phyloP scores from a whole-genome alignment of 2,329 filamentous ascomycete genomes.

The Hymenoscyphus fraxineus region DNA sequence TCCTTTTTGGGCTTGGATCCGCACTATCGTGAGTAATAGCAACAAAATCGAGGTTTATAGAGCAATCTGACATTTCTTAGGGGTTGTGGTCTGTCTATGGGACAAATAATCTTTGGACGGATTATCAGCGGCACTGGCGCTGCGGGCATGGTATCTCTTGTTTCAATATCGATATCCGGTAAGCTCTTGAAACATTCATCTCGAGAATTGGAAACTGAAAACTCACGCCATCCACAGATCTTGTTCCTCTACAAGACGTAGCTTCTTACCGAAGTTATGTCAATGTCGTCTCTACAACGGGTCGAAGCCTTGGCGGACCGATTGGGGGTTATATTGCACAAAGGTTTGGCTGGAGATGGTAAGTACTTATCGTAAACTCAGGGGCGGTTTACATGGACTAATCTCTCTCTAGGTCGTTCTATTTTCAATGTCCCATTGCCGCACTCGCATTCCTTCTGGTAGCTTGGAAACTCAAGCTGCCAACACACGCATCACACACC shows the following conservation, averaged over 20 bases:
- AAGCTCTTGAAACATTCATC: conserved; percentile 1
- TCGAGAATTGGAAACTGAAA: background rate
- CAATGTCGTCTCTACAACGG: conserved; percentile 49
- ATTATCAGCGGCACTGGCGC: conserved; percentile 50
- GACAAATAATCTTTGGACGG: conserved; percentile 48
- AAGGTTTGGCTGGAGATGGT: conserved; percentile 55
- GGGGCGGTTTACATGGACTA: background rate
- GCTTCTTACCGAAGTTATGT: conserved; percentile 52
- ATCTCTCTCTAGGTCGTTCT: conserved; percentile 43
- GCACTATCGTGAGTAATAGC: conserved; percentile 40
- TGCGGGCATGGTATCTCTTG: conserved; percentile 48
- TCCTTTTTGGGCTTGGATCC: conserved; percentile 45
- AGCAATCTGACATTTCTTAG: conserved; percentile 34
- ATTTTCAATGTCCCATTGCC: conserved; percentile 52
- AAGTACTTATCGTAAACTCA: conserved; percentile 9
- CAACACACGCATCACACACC: conserved; percentile 1
- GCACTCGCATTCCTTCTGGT: conserved; percentile 47
- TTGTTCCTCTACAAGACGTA: conserved; percentile 50
- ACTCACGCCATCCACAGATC: conserved; percentile 36
- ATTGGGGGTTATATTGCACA: conserved; percentile 51
- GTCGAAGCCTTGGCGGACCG: conserved; percentile 50
- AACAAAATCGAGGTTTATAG: background rate
- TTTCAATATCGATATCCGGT: conserved; percentile 51
- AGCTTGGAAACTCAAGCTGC: conserved; percentile 27
- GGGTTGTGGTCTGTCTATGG: conserved; percentile 45